Base-by-base conservation (phyloP, 768 basidiomycete genomes). In the Pulveroboletus sp. region DNA sequence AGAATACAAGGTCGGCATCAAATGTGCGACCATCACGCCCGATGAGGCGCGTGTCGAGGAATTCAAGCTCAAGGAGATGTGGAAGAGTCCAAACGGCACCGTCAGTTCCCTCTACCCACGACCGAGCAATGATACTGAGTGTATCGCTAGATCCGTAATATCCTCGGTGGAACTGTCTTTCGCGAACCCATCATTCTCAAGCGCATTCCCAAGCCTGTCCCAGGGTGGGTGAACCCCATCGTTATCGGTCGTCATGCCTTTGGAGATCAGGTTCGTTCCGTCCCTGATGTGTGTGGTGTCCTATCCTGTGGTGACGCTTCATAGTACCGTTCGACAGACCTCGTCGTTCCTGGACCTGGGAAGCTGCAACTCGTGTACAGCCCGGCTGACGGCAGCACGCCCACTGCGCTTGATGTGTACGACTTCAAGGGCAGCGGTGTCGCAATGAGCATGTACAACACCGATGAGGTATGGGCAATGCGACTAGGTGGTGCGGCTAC, bases 21-120 rank as follows among this genome's bases (percentile, higher is more conserved):
- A 99, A 72, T 99, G 95, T 73, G 95, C 94, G 34, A 98, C 95
- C 38, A 98, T 98, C 72, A 99, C 97, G 2, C 97, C 97, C 6
- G 97, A 99, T 65, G 95, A 98, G 67, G 92, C 84, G 20, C 87
- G 94, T 49, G 93, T 97, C 40, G 73, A 94, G 66, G 97, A 98
- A 71, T 99, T 97, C 81, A 90, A 93, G 42, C 78, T 99, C 65
- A 97, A 97, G 78, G 84, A 94, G 71, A 99, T 99, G 95, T 97
- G 93, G 94, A 87, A 77, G 75, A 92, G 90, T 63, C 95, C 94
- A 6, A 97, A 97, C 69, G 94, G 94, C 59, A 95, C 94, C 2
- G 87, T 90, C 51, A 45, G 85, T 71, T 19, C 45, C 48, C 34
- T 44, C 35, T 34, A 14, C 41, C 47, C 39, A 51, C 38, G 43